Conservation (phyloP, 345 rosid genomes). For the Dipteronia dyeriana region DNA sequence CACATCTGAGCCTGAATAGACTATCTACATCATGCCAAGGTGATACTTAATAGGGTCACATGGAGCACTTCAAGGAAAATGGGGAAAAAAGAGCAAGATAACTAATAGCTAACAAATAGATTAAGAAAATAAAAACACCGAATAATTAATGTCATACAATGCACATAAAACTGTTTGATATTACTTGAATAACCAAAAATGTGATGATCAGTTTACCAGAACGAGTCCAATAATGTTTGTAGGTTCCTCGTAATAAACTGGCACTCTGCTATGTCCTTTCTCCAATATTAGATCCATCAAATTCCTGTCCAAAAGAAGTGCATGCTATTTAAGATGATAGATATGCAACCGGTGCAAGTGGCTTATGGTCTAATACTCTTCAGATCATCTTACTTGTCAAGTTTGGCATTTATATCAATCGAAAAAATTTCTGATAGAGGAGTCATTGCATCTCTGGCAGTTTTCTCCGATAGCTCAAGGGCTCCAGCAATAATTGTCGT, state of each 20-base stretch:
- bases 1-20: neutral
- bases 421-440: conserved; percentile 79
- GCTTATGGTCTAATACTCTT: conserved; percentile 12
- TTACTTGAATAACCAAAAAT: neutral
- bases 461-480: conserved; percentile 86
- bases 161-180: neutral
- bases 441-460: conserved; percentile 91
- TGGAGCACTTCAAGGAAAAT: neutral
- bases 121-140: neutral
- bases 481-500: conserved; percentile 99
- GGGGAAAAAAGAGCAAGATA: neutral
- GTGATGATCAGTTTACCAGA: conserved; percentile 48
- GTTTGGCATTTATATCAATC: conserved; percentile 78
- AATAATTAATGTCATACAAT: neutral
- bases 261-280: conserved; percentile 98
- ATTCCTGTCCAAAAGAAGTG: conserved; percentile 44
- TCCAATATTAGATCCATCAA: conserved; percentile 82
- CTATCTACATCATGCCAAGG: neutral
- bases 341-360: conserved; percentile 17
- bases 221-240: conserved; percentile 90
- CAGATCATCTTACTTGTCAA: conserved; percentile 62
- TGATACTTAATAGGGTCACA: neutral
- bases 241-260: conserved; percentile 88
- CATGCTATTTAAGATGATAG: conserved; percentile 19
- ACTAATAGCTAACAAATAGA: neutral